Evolutionary conservation across 164 flowering plant genomes (phyloP).

Genomic region (Dillenia suffruticosa): DNA sequence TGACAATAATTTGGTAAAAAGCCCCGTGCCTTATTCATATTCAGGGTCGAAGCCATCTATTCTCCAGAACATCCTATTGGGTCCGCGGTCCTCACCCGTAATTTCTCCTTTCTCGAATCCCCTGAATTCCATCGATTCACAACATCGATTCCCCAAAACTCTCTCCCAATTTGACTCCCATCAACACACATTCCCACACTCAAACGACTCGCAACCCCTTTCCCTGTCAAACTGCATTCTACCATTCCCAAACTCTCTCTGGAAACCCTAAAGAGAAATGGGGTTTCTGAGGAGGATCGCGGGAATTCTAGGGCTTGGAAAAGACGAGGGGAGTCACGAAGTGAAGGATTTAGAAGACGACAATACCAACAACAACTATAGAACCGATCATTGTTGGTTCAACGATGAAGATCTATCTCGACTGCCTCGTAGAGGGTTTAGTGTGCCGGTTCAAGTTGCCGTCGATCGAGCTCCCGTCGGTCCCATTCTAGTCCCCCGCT

Average conservation of each 20-base stretch:
- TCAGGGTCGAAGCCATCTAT: too few species aligned
- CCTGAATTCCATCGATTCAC: too few species aligned
- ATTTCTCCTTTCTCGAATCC: too few species aligned
- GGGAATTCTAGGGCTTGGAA: constrained; percentile 51
- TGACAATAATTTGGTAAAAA: too few species aligned
- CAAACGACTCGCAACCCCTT: neutral
- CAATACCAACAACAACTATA: constrained; percentile 18
- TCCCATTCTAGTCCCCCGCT: constrained; percentile 51
- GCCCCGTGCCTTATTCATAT: too few species aligned
- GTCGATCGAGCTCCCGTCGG: constrained; percentile 49
- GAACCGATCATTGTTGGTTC: neutral
- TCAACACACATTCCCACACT: too few species aligned
- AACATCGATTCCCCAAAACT: too few species aligned
- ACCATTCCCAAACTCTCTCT: neutral
- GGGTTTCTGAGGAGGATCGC: constrained; percentile 49
- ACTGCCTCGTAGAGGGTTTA: constrained; percentile 56
- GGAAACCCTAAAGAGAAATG: constrained; percentile 22
- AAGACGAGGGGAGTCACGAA: constrained; percentile 32
- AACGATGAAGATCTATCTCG: constrained; percentile 18
- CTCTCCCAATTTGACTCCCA: too few species aligned
- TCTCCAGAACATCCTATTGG: too few species aligned
- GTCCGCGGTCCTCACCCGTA: too few species aligned
- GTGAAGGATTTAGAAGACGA: constrained; percentile 15
- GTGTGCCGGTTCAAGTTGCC: constrained; percentile 67
- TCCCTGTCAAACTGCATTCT: neutral